These are phyloP conservation scores for Euphorbia peplus DNA, from an alignment of 345 rosid genomes.

Conservation along the genomic window DNA sequence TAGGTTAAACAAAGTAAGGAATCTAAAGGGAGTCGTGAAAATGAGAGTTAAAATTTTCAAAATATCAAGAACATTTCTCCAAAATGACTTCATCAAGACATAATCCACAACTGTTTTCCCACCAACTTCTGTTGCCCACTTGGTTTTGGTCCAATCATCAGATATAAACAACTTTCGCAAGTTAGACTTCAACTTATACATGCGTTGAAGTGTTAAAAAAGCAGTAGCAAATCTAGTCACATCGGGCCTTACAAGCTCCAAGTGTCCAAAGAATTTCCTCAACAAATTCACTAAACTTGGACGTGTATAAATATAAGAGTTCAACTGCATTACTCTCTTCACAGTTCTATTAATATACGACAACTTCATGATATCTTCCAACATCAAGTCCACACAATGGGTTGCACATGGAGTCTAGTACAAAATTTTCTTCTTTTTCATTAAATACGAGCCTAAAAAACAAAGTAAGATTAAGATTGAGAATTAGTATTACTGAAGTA, in stretches of 20 bases:
- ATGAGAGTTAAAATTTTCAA: constrained; percentile 9
- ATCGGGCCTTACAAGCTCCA: neutral
- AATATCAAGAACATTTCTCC: constrained; percentile 5
- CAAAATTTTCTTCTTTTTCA: neutral
- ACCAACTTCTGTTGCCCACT: neutral
- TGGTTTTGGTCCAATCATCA: constrained; percentile 1
- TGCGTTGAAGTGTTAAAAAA: constrained; percentile 2
- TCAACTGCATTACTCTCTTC: neutral
- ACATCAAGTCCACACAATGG: constrained; percentile 15
- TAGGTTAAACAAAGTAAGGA: too few relatives aligned
- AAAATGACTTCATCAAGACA: constrained; percentile 8
- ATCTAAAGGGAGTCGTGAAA: too few relatives aligned
- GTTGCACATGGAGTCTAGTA: constrained; percentile 16
- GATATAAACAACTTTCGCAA: neutral
- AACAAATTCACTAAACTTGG: neutral
- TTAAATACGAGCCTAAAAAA: neutral
- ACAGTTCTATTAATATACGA: neutral
- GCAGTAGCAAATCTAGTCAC: constrained; percentile 8
- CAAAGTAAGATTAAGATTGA: too few relatives aligned
- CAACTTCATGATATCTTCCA: constrained; percentile 13
- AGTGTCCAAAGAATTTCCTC: neutral
- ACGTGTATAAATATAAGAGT: too few relatives aligned
- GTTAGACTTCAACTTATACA: neutral
- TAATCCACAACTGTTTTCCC: neutral
- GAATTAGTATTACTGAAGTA: too few relatives aligned